Evolutionary conservation across 345 rosid species (phyloP).

Genomic region (Euphorbia lathyris): DNA sequence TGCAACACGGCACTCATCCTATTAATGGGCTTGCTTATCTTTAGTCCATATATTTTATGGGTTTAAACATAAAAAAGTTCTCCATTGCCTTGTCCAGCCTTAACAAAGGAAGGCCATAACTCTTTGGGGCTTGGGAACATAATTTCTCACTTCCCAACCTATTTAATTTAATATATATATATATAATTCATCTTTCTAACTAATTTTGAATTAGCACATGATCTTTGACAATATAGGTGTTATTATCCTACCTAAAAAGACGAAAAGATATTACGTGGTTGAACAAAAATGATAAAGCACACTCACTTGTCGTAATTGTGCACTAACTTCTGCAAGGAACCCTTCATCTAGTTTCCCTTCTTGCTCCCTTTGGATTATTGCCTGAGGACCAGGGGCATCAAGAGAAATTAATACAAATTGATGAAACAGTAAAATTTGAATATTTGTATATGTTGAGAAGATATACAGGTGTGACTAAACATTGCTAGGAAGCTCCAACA

Average conservation of each 20-base stretch:
- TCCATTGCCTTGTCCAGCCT: not conserved
- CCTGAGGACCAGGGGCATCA: conserved; percentile 35
- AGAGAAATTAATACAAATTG: not conserved
- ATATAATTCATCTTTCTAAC: not conserved
- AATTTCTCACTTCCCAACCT: not conserved
- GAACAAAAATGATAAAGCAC: not conserved
- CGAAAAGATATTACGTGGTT: not conserved
- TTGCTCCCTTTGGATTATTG: conserved; percentile 62
- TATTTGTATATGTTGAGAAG: not conserved
- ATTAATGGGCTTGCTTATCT: not conserved
- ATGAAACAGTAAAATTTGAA: not conserved
- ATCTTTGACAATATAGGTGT: not conserved
- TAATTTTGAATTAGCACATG: conserved; percentile 8
- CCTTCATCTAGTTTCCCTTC: conserved; percentile 90
- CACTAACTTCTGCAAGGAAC: conserved; percentile 85
- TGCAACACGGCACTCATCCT: not conserved
- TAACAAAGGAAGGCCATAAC: not conserved
- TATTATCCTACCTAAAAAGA: conserved; percentile 4
- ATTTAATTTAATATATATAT: too few species aligned
- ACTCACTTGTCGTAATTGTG: conserved; percentile 82
- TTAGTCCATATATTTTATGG: not conserved
- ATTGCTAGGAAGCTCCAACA: not conserved
- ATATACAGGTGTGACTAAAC: not conserved
- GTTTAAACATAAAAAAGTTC: not conserved
- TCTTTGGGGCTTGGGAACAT: not conserved